phyloP scores from a whole-genome alignment of 1,139 yeast genomes.

The Pichia sp. region DNA sequence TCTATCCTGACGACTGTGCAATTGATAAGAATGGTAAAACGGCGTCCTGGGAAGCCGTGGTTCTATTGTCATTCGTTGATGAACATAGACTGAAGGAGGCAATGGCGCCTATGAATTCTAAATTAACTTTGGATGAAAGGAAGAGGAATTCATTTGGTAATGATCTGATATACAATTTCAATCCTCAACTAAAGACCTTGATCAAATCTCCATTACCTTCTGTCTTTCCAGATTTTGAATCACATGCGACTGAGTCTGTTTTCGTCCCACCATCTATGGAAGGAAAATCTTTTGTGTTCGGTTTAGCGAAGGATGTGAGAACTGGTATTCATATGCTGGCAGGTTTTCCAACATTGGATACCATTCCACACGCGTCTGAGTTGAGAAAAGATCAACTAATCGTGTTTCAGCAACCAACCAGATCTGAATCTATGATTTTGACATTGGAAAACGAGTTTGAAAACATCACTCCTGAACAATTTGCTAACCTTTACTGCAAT shows the following conservation, averaged over 20 bases:
- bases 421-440: slow-evolving; percentile 75
- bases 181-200: slow-evolving; percentile 66
- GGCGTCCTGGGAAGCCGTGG: slow-evolving; percentile 98
- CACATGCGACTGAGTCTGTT: slow-evolving; percentile 61
- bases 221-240: slow-evolving; percentile 67
- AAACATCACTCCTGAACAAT: slow-evolving; percentile 43
- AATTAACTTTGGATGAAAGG: slow-evolving; percentile 61
- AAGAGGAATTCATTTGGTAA: slow-evolving; percentile 68
- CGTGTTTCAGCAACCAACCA: slow-evolving; percentile 81
- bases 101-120: slow-evolving; percentile 55
- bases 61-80: slow-evolving; percentile 89
- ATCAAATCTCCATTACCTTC: slow-evolving; percentile 78
- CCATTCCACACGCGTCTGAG: slow-evolving; percentile 51
- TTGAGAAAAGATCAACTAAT: slow-evolving; percentile 48
- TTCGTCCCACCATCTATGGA: slow-evolving; percentile 47
- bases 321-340: slow-evolving; percentile 68
- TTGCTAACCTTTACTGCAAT: slow-evolving; percentile 55
- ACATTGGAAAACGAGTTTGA: slow-evolving; percentile 46
- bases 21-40: slow-evolving; percentile 92
- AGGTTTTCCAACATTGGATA: slow-evolving; percentile 81
- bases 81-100: slow-evolving; percentile 66
- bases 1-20: slow-evolving; percentile 85
- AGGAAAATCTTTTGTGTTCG: slow-evolving; percentile 42
- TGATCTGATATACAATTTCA: slow-evolving; percentile 60
- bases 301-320: slow-evolving; percentile 61